Evolutionary conservation across 257 asterid genomes (phyloP).

Genomic region (Vinca minor): DNA sequence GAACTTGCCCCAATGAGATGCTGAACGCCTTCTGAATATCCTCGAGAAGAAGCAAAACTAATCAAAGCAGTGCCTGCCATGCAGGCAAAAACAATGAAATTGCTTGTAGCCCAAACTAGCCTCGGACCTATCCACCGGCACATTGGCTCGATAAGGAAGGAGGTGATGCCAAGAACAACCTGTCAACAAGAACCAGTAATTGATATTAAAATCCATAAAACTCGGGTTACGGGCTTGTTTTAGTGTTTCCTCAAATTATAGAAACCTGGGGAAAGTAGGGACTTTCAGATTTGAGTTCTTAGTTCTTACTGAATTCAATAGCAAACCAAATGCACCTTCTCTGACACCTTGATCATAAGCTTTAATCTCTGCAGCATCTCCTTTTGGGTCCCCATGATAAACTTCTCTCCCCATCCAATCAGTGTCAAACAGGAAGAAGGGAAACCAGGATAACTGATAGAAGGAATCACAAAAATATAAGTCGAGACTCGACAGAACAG

Average conservation of each 20-base stretch:
- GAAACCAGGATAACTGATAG: constrained; percentile 90
- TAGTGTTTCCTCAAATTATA: constrained; percentile 7
- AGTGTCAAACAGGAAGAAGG: constrained; percentile 93
- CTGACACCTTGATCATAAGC: constrained; percentile 95
- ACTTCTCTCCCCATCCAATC: constrained; percentile 99
- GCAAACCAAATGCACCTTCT: constrained; percentile 99
- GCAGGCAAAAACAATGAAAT: constrained; percentile 75
- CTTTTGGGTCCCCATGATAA: constrained; percentile 91
- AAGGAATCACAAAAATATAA: constrained; percentile 11
- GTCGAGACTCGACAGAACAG: background rate
- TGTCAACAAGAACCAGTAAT: constrained; percentile 16
- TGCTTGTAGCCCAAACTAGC: constrained; percentile 84
- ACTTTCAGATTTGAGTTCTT: constrained; percentile 64
- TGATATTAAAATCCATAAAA: background rate
- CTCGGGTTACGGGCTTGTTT: too few relatives aligned
- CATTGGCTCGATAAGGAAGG: constrained; percentile 82
- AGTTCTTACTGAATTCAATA: constrained; percentile 99
- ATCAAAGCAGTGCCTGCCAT: constrained; percentile 86
- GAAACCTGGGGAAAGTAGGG: constrained; percentile 20
- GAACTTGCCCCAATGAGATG: constrained; percentile 65
- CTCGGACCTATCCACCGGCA: constrained; percentile 75
- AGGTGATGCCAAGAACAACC: constrained; percentile 91
- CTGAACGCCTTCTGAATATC: constrained; percentile 63
- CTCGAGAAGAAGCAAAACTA: constrained; percentile 54
- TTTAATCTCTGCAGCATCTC: constrained; percentile 53